Conservation (phyloP, 345 rosid genomes). For the Pseudoturritis turrita region DNA sequence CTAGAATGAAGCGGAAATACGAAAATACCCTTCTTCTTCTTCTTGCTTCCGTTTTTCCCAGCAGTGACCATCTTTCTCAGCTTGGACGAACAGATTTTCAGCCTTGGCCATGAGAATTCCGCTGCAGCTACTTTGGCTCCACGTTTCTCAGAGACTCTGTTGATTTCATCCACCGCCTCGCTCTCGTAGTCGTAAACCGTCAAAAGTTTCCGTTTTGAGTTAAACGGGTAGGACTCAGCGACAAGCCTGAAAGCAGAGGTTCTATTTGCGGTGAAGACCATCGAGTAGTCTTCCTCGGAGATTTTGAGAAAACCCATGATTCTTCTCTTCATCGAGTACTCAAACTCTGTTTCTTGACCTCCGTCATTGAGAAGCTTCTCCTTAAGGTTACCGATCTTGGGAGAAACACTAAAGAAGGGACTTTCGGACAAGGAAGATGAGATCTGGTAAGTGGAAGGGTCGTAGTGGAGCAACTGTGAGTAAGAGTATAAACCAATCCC, state of each 20-base stretch:
- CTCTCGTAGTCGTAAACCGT: constrained; percentile 88
- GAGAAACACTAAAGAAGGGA: constrained; percentile 81
- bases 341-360: constrained; percentile 60
- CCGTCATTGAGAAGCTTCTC: constrained; percentile 79
- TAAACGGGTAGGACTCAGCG: constrained; percentile 85
- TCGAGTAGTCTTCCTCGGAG: constrained; percentile 67
- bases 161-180: constrained; percentile 76
- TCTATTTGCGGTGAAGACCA: constrained; percentile 89
- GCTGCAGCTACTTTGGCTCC: constrained; percentile 75
- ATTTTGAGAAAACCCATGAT: constrained; percentile 71
- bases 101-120: constrained; percentile 88
- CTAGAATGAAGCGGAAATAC: constrained; percentile 91
- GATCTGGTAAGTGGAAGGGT: constrained; percentile 34
- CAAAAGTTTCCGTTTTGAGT: constrained; percentile 52
- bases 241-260: constrained; percentile 92
- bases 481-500: constrained; percentile 85
- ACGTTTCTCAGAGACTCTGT: constrained; percentile 55
- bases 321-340: constrained; percentile 64
- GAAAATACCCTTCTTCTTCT: constrained; percentile 62
- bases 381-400: constrained; percentile 73
- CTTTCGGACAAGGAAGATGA: constrained; percentile 45
- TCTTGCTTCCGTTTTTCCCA: constrained; percentile 50
- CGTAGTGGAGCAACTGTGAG: constrained; percentile 57
- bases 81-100: constrained; percentile 62
- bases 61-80: constrained; percentile 57